Conservation (phyloP, 2,329 filamentous ascomycete species). For the Colletotrichum acutatum region DNA sequence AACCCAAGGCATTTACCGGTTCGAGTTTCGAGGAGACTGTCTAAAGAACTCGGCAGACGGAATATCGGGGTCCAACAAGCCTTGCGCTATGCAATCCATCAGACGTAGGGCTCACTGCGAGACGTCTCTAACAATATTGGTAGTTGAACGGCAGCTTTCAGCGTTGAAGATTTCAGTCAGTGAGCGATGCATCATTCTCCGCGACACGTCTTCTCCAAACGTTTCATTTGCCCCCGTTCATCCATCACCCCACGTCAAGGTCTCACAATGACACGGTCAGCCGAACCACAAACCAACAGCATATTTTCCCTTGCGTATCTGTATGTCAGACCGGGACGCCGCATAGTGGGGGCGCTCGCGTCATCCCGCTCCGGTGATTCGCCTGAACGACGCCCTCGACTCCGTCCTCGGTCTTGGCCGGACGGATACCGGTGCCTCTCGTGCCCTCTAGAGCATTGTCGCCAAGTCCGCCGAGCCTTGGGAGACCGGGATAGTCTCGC, state of each 20-base stretch:
- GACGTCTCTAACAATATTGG: too few species aligned
- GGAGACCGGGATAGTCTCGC: not conserved
- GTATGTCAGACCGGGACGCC: constrained; percentile 2
- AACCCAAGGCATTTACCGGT: too few species aligned
- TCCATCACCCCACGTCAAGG: constrained; percentile 1
- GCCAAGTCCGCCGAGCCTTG: constrained; percentile 35
- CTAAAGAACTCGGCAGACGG: too few species aligned
- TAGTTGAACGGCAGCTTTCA: too few species aligned
- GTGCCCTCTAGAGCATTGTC: not conserved
- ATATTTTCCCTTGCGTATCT: not conserved
- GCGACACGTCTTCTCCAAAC: not conserved
- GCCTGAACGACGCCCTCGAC: not conserved
- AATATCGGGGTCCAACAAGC: too few species aligned
- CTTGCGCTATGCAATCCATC: too few species aligned
- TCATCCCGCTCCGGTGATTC: constrained; percentile 27
- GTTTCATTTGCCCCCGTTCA: not conserved
- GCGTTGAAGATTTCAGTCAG: too few species aligned
- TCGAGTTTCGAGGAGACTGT: too few species aligned
- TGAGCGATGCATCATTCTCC: not conserved
- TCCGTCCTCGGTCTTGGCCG: constrained; percentile 26
- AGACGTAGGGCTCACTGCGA: too few species aligned
- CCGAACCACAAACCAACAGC: not conserved
- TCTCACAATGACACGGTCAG: not conserved
- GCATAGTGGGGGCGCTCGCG: not conserved
- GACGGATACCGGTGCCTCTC: constrained; percentile 14